A percentile compares a stretch with the other conserved stretches of the same genome.
phyloP scores from a whole-genome alignment of 805 yeast genomes.

The Kurtzmaniella fragi region DNA sequence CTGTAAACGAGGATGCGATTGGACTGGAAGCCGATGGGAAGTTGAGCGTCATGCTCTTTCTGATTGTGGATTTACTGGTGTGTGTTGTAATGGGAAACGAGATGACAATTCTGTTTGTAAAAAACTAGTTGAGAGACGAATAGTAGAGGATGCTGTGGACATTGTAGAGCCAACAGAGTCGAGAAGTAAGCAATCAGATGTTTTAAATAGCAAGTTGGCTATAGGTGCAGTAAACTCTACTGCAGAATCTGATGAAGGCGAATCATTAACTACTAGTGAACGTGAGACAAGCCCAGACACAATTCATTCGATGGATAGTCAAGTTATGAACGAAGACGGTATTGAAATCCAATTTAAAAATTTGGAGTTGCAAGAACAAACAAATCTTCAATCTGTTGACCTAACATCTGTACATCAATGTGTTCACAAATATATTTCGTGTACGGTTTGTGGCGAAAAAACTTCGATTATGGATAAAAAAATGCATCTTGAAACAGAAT shows the following conservation, averaged over 20 bases:
- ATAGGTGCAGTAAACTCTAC: too few species aligned
- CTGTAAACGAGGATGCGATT: conserved; percentile 47
- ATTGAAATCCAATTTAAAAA: too few species aligned
- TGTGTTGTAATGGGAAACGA: conserved; percentile 23
- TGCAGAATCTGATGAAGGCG: too few species aligned
- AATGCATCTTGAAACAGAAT: conserved; percentile 33
- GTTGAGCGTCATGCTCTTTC: conserved; percentile 43
- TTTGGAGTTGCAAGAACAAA: too few species aligned
- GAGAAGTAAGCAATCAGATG: conserved; percentile 5
- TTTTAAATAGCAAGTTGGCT: too few species aligned
- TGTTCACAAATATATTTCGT: conserved; percentile 32
- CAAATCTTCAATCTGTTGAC: too few species aligned
- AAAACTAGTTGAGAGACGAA: conserved; percentile 13
- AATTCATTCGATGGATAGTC: too few species aligned
- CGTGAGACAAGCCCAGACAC: background rate
- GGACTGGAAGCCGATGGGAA: conserved; percentile 58
- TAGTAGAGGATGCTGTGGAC: conserved; percentile 6
- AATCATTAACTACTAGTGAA: too few species aligned
- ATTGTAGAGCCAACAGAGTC: conserved; percentile 9
- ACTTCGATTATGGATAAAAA: conserved; percentile 24
- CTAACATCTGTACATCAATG: conserved; percentile 17
- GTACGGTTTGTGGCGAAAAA: conserved; percentile 29
- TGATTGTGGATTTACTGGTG: conserved; percentile 34
- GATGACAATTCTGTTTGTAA: conserved; percentile 5
- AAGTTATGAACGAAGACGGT: too few species aligned